Conservation (phyloP, 2,329 filamentous ascomycete species). For the Colletotrichum filicis region DNA sequence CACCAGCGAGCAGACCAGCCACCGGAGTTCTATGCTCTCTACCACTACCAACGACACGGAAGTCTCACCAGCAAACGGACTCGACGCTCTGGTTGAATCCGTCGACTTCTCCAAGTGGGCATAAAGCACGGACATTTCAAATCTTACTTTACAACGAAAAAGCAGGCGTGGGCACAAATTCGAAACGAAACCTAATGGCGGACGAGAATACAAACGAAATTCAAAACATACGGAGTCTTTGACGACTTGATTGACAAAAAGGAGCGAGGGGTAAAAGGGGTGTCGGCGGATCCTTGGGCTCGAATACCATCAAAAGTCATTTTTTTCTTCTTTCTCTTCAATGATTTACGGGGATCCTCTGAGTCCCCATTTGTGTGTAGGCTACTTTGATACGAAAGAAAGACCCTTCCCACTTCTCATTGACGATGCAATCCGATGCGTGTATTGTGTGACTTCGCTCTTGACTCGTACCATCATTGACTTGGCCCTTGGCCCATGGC, state of each 20-base stretch:
- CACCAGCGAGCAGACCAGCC: conserved; percentile 66
- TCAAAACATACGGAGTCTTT: conserved; percentile 14
- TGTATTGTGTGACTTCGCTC: background rate
- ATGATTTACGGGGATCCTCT: background rate
- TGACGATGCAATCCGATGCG: background rate
- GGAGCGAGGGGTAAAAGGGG: background rate
- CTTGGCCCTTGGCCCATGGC: background rate
- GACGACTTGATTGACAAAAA: conserved; percentile 8
- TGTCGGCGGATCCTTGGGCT: conserved; percentile 22
- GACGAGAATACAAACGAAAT: background rate
- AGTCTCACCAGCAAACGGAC: conserved; percentile 44
- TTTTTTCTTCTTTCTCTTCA: conserved; percentile 8
- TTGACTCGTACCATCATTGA: background rate
- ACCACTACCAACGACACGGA: conserved; percentile 67
- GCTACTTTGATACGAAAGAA: conserved; percentile 19
- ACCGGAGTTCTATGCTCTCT: conserved; percentile 67
- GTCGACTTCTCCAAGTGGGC: conserved; percentile 54
- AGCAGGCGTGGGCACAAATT: background rate
- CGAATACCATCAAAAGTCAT: conserved; percentile 34
- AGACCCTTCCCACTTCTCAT: conserved; percentile 3
- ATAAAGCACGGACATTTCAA: conserved; percentile 36
- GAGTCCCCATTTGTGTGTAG: conserved; percentile 2
- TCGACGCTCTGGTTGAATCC: conserved; percentile 48
- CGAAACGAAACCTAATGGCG: conserved; percentile 6
- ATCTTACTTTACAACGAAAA: background rate